Percentiles rank a stretch among this genome's conserved stretches.
Evolutionary conservation across 176 grass and related monocot species (phyloP).

Genomic region (Avena atlantica): DNA sequence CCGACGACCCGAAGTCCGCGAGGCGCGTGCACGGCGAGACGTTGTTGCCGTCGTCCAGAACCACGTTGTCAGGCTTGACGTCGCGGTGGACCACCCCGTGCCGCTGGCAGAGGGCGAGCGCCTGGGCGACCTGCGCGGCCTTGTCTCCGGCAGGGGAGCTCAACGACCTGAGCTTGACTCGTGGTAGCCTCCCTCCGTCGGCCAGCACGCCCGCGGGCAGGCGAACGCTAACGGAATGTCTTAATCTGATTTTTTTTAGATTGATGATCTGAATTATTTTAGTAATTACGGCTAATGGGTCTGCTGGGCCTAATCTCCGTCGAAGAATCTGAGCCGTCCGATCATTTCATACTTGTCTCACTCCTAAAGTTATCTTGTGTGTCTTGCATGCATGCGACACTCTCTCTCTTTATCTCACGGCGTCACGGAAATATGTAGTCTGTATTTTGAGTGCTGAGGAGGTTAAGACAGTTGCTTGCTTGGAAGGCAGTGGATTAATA

Average conservation of each 20-base stretch:
- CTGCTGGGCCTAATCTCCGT: too few relatives aligned
- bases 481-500: not conserved
- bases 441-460: not conserved
- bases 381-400: not conserved
- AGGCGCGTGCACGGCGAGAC: conserved; percentile 44
- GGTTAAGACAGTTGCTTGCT: not conserved
- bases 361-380: not conserved
- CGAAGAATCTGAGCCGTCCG: too few relatives aligned
- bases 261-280: too few relatives aligned
- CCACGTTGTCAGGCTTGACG: conserved; percentile 80
- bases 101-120: conserved; percentile 69
- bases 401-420: too few relatives aligned
- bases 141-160: too few relatives aligned
- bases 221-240: too few relatives aligned
- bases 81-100: conserved; percentile 75
- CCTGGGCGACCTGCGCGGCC: conserved; percentile 27
- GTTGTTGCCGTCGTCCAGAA: conserved; percentile 27
- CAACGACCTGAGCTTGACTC: too few relatives aligned
- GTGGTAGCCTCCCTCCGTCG: too few relatives aligned
- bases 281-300: too few relatives aligned
- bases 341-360: too few relatives aligned
- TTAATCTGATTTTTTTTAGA: too few relatives aligned
- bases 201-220: too few relatives aligned
- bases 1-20: conserved; percentile 83
- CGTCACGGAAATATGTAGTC: not conserved